These are phyloP conservation scores for Tuber brumale DNA, from an alignment of 495 filamentous ascomycete species.

Conservation along the genomic window DNA sequence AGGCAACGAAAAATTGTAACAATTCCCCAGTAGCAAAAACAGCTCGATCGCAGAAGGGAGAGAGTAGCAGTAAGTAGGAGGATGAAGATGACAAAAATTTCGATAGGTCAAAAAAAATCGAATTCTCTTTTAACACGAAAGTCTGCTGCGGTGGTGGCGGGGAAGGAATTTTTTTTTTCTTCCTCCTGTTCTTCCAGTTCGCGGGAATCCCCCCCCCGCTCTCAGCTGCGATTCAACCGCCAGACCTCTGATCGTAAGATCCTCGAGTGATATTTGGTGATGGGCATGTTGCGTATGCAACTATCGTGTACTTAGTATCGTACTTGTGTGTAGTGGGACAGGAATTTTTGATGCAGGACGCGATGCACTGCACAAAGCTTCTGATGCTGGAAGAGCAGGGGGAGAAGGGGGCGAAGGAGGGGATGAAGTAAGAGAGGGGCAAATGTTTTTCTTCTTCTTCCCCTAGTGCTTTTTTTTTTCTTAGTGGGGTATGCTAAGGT, in stretches of 20 bases:
- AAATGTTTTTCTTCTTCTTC: background rate
- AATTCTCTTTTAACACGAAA: background rate
- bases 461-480: background rate
- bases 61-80: background rate
- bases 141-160: background rate
- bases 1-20: background rate
- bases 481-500: background rate
- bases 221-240: slow-evolving; percentile 11
- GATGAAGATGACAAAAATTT: background rate
- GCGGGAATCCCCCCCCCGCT: background rate
- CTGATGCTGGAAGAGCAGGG: background rate
- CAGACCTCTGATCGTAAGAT: background rate
- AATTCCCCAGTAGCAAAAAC: slow-evolving; percentile 1
- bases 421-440: background rate
- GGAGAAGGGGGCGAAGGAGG: background rate
- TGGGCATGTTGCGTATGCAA: background rate
- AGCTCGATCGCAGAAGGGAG: background rate
- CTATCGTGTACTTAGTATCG: background rate
- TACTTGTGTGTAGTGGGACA: background rate
- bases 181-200: background rate
- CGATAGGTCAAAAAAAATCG: background rate
- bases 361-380: background rate
- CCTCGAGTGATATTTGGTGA: background rate
- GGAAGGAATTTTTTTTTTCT: background rate
- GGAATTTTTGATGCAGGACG: background rate